Evolutionary conservation across 202 grass and related monocot species (phyloP), one percentile per base, ranked within the genome.

Genomic region (Carex sylvatica): DNA sequence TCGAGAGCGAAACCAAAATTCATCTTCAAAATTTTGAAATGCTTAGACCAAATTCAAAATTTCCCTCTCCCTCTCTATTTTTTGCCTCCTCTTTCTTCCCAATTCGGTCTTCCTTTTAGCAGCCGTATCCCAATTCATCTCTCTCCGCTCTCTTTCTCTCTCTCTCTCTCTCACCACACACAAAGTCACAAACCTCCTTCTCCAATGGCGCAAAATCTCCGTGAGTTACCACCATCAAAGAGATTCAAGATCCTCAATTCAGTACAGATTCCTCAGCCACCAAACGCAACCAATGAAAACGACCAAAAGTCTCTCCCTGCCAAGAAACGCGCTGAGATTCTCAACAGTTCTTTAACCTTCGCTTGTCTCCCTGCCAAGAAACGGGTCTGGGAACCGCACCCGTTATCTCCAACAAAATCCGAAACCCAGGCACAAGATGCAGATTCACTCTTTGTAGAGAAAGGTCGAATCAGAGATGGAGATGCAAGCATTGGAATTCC

Each of bases 191-290:
- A 22, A 81, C 59, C 74, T 71, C 81, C 65, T 3, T 3, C 14
- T 8, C 0, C 70, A 79, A 82, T 82, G 84, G 66, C 78, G 53
- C 47, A 49, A 42, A 78, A 62, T 73, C 47, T 86, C 49, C 85
- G 83, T 18, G 73, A 79, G 12, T 67, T 97, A 63, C 92, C 90
- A 36, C 92, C 90, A 0, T 90, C 87, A 67, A 98, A 95, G 82
- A 88, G 95, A 73, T 93, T 94, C 90, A 89, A 90, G 80, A 78
- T 83, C 66, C 82, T 84, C 61, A 79, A 81, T 54, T 31, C 73
- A 78, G 15, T 23, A 40, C 19, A 42, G 9, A 67, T 26, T 55
- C 65, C 38, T 28, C 3, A 15, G 65, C 10, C 51, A 22, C 16
- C 78, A 82, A 38, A 47, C 22, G 23, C 24, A 40, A 20, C 9